These are phyloP conservation scores for Ustilago loliicola DNA, from an alignment of 1,284 basidiomycete species.

Conservation along the genomic window DNA sequence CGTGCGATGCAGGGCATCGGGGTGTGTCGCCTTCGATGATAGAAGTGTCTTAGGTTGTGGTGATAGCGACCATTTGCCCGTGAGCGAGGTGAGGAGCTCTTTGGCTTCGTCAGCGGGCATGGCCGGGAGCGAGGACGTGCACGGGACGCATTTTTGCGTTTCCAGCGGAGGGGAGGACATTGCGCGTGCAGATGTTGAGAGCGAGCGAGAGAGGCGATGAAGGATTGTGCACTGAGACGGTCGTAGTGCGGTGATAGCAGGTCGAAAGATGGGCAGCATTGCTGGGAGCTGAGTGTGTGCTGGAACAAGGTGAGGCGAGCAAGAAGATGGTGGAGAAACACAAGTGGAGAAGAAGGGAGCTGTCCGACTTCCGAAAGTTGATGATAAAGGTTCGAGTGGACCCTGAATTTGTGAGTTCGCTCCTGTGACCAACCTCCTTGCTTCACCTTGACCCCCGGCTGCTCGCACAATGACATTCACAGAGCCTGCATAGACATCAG, in stretches of 20 bases:
- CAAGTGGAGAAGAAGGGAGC: background rate
- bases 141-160: slow-evolving; percentile 40
- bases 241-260: background rate
- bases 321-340: background rate
- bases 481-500: background rate
- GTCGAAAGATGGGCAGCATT: slow-evolving; percentile 16
- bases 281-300: background rate
- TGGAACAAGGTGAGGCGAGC: background rate
- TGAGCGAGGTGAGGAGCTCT: slow-evolving; percentile 35
- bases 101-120: slow-evolving; percentile 29
- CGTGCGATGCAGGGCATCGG: slow-evolving; percentile 54
- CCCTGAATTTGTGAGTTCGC: slow-evolving; percentile 17
- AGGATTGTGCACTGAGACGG: background rate
- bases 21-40: slow-evolving; percentile 20
- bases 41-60: slow-evolving; percentile 51
- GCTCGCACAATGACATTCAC: background rate
- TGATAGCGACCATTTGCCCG: slow-evolving; percentile 52
- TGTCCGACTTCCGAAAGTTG: slow-evolving; percentile 8
- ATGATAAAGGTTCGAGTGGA: slow-evolving; percentile 1
- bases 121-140: slow-evolving; percentile 28
- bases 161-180: slow-evolving; percentile 30
- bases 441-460: no score
- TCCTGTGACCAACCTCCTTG: no score
- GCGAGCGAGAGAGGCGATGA: background rate
- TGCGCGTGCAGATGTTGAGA: background rate